Percentiles rank a stretch among this genome's conserved stretches.
phyloP scores from a whole-genome alignment of 139 green algal genomes.

The Choricystis sp. region DNA sequence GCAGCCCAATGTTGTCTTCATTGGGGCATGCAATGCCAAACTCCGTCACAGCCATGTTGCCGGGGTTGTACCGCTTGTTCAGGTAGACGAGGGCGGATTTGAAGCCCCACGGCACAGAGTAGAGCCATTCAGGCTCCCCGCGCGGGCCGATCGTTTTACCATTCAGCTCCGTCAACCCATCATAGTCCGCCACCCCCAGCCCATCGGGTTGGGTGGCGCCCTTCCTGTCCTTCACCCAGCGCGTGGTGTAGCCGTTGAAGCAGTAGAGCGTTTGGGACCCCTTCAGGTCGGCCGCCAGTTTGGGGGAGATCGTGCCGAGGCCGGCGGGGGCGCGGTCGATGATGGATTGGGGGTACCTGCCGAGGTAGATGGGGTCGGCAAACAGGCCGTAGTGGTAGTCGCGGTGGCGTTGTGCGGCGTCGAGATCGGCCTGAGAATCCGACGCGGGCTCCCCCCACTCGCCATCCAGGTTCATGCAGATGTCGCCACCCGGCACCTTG shows the following conservation, averaged over 20 bases:
- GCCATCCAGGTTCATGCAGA: slow-evolving; percentile 25
- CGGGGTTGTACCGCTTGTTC: slow-evolving; percentile 11
- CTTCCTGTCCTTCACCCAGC: background rate
- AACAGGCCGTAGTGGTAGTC: slow-evolving; percentile 22
- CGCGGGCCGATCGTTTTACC: background rate
- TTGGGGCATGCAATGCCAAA: slow-evolving; percentile 15
- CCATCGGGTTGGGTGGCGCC: background rate
- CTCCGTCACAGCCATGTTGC: slow-evolving; percentile 19
- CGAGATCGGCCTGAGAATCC: slow-evolving; percentile 1
- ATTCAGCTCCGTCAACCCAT: background rate
- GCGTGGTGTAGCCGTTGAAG: background rate
- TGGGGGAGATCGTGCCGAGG: background rate
- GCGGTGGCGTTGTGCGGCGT: slow-evolving; percentile 11
- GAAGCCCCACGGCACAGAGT: slow-evolving; percentile 18
- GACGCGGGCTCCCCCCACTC: slow-evolving; percentile 17
- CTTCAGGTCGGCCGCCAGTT: background rate
- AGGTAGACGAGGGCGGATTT: slow-evolving; percentile 18
- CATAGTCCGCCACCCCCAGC: background rate
- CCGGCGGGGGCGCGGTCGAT: background rate
- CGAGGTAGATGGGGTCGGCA: slow-evolving; percentile 28
- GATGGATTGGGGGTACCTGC: slow-evolving; percentile 12
- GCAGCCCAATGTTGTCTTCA: slow-evolving; percentile 1
- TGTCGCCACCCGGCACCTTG: slow-evolving; percentile 8
- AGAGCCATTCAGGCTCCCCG: slow-evolving; percentile 17
- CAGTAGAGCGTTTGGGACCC: background rate